These are phyloP conservation scores for Aspergillus carlsbadensis DNA, from an alignment of 495 filamentous ascomycete genomes.

Conservation along the genomic window DNA sequence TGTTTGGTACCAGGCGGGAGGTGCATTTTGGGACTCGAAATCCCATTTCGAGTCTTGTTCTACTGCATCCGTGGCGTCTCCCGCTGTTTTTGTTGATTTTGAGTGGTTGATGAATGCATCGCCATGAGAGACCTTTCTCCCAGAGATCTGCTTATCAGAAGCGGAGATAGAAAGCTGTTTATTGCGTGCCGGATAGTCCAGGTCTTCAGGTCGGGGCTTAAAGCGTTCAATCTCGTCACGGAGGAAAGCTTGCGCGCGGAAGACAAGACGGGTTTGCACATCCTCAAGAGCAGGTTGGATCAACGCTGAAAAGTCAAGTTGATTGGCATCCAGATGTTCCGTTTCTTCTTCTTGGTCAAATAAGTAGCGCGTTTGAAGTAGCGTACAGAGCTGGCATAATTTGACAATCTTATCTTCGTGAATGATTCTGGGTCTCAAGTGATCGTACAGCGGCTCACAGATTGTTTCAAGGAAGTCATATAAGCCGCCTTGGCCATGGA, in stretches of 20 bases:
- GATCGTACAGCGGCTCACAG: slow-evolving; percentile 74
- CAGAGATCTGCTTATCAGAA: slow-evolving; percentile 47
- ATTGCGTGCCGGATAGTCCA: slow-evolving; percentile 62
- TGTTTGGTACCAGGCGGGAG: slow-evolving; percentile 63
- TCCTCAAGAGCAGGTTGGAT: slow-evolving; percentile 71
- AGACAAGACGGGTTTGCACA: slow-evolving; percentile 72
- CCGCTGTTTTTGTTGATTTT: slow-evolving; percentile 51
- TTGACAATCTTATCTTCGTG: slow-evolving; percentile 70
- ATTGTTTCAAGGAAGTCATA: slow-evolving; percentile 72
- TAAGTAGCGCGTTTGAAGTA: slow-evolving; percentile 83
- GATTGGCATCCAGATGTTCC: slow-evolving; percentile 49
- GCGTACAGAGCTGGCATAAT: slow-evolving; percentile 76
- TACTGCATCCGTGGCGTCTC: slow-evolving; percentile 47
- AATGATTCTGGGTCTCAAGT: slow-evolving; percentile 66
- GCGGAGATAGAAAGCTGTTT: slow-evolving; percentile 46
- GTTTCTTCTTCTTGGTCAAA: slow-evolving; percentile 70
- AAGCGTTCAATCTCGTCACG: slow-evolving; percentile 69
- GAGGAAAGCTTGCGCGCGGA: slow-evolving; percentile 65
- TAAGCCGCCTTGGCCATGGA: slow-evolving; percentile 64
- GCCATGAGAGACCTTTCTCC: slow-evolving; percentile 41
- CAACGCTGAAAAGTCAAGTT: slow-evolving; percentile 65
- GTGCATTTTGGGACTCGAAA: slow-evolving; percentile 50
- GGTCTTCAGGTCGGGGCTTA: slow-evolving; percentile 65
- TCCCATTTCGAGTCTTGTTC: slow-evolving; percentile 51
- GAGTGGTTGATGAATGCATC: slow-evolving; percentile 48